These are phyloP conservation scores for Mortierella polycephala DNA, from an alignment of 371 early-diverging fungal species.

Conservation along the genomic window DNA sequence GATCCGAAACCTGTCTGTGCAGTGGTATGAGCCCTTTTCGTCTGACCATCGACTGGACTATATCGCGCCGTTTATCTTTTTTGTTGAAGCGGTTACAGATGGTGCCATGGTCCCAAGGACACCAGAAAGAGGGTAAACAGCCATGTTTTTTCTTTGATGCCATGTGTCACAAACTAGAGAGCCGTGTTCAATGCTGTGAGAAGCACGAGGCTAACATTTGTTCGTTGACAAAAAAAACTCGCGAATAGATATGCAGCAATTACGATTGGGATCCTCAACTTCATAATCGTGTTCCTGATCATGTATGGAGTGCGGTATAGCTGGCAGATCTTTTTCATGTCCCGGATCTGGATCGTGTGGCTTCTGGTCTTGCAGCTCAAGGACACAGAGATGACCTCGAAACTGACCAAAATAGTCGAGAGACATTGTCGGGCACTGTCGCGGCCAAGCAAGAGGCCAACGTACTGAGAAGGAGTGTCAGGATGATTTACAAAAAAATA, in stretches of 20 bases:
- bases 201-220: background rate
- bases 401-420: conserved; percentile 19
- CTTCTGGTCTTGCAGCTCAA: conserved; percentile 42
- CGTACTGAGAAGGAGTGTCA: conserved; percentile 15
- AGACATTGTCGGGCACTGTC: conserved; percentile 7
- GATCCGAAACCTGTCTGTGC: conserved; percentile 76
- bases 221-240: background rate
- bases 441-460: conserved; percentile 35
- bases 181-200: background rate
- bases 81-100: conserved; percentile 66
- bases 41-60: conserved; percentile 73
- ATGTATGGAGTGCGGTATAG: conserved; percentile 51
- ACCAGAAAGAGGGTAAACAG: conserved; percentile 53
- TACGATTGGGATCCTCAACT: conserved; percentile 40
- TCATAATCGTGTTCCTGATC: conserved; percentile 30
- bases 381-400: conserved; percentile 22
- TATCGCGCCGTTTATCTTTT: conserved; percentile 73
- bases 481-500: no score
- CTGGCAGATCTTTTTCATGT: conserved; percentile 53
- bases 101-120: conserved; percentile 68
- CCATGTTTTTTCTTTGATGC: background rate
- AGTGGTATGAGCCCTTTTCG: conserved; percentile 77
- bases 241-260: conserved; percentile 30
- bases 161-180: no score
- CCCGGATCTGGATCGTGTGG: conserved; percentile 46